A percentile compares a stretch with the other conserved stretches of the same genome.
phyloP scores from a whole-genome alignment of 2,329 filamentous ascomycete species.

The Alternaria novae-zelandiae region DNA sequence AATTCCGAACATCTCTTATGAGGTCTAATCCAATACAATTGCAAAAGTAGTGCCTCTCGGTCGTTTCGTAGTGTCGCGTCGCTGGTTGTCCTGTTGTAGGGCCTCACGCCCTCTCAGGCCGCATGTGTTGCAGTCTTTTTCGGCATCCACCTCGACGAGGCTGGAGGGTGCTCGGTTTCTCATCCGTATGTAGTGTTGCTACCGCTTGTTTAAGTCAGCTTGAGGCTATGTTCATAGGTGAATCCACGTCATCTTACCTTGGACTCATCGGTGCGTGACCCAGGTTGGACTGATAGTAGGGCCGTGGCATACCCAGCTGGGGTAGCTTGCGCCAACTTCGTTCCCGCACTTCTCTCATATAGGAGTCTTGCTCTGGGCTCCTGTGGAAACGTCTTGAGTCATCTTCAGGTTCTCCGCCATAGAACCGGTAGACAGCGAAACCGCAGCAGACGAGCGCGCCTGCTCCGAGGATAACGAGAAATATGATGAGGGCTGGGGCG shows the following conservation, averaged over 20 bases:
- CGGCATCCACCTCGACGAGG: not conserved
- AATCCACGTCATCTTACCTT: constrained; percentile 8
- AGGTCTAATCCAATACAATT: not conserved
- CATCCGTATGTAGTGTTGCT: constrained; percentile 22
- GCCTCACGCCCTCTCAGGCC: not conserved
- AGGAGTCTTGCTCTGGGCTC: constrained; percentile 37
- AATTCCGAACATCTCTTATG: not conserved
- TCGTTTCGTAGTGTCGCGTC: not conserved
- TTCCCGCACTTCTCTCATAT: constrained; percentile 42
- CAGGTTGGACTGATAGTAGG: constrained; percentile 7
- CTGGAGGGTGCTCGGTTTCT: not conserved
- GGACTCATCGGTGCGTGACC: constrained; percentile 20
- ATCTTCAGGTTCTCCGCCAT: constrained; percentile 10
- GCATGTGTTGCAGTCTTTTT: not conserved
- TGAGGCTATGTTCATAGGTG: not conserved
- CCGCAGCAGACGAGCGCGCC: constrained; percentile 26
- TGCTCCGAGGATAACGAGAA: constrained; percentile 38
- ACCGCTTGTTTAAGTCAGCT: constrained; percentile 13
- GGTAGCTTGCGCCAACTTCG: constrained; percentile 29
- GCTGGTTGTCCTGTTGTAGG: not conserved
- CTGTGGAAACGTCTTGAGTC: constrained; percentile 11
- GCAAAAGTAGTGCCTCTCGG: not conserved
- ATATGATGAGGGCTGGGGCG: constrained; percentile 33
- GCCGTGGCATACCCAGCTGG: not conserved
- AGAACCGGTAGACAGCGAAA: constrained; percentile 32